Evolutionary conservation across 495 filamentous ascomycete species (phyloP), one percentile per base, ranked within the genome.

Genomic region (Hyaloscypha finlandica): DNA sequence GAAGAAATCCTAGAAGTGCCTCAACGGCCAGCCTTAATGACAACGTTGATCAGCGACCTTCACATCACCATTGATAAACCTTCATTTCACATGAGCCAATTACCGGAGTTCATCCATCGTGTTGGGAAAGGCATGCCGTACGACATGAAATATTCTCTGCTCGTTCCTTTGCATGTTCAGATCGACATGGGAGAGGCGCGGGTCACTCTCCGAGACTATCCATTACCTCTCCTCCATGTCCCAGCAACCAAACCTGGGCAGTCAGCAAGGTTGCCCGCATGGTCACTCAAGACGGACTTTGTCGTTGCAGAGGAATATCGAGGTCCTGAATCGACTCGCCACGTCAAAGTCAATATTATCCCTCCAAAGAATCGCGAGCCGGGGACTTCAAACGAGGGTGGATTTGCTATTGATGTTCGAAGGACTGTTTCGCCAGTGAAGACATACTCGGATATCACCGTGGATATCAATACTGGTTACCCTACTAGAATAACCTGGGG

Each of bases 401-500:
- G 89, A 33, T 96, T 94, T 75, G 81, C 85, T 25, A 86, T 99
- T 33, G 87, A 92, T 74, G 91, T 99, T n/a, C 88, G 90, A 64
- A 88, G 95, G 59, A 97, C 96, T 1, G 90, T 97, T 6, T 90
- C 92, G 30, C 92, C 95, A 0, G 94, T 99, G 48, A 99, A 99
- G 81, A 95, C 93, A 1, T 99, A 94, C 74, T 97, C 96, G 0
- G 91, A 98, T 69, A 91, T 97, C 68, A 84, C 82, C 22, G 82
- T 98, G 68, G 91, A 96, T 61, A 96, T 99, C 73, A 94, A 97
- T 74, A 97, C 94, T 5, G 89, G 89, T 65, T 86, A 92, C 67
- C 89, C 96, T 9, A 99, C 95, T 8, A 88, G 90, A 63, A 94
- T 98, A 59, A 97, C 93, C 35, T 99, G 95, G 95, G 92, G 94